Conservation (phyloP, 2,329 filamentous ascomycete genomes). For the Ophiocordyceps robertsii region DNA sequence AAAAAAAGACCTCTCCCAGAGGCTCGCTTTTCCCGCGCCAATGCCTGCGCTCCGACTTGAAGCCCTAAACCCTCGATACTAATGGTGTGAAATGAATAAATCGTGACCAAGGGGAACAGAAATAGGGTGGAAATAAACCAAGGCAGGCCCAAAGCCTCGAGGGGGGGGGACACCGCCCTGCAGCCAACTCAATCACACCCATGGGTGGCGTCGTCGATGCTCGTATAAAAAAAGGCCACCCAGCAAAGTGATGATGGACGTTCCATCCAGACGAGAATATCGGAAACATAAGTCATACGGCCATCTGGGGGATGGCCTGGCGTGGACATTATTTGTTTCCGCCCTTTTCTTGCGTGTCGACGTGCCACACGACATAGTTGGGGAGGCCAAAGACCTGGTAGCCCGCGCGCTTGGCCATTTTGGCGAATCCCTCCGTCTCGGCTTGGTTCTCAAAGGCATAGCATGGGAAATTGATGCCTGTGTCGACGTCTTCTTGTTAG, state of each 20-base stretch:
- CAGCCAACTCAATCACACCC: neutral
- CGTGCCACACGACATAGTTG: conserved; percentile 98
- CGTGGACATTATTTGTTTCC: conserved; percentile 46
- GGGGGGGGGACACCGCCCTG: neutral
- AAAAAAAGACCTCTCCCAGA: no score
- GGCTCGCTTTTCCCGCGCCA: no score
- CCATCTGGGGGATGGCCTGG: neutral
- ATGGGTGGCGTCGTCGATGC: conserved; percentile 12
- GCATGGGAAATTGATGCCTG: conserved; percentile 92
- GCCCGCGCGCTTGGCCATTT: conserved; percentile 94
- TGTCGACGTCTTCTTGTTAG: neutral
- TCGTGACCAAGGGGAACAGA: no score
- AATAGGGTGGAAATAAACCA: no score
- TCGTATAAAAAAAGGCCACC: conserved; percentile 7
- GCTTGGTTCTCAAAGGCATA: conserved; percentile 98
- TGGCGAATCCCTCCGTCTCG: conserved; percentile 96
- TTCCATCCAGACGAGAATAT: conserved; percentile 9
- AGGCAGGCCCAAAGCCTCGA: neutral
- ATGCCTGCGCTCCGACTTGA: no score
- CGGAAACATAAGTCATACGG: conserved; percentile 9
- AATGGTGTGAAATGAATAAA: no score
- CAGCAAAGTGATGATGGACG: conserved; percentile 5
- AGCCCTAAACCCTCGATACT: no score
- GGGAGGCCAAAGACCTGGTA: conserved; percentile 86
- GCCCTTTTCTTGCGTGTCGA: conserved; percentile 89